These are phyloP conservation scores for Coffea humblotiana DNA, from an alignment of 305 asterid species.

Conservation along the genomic window DNA sequence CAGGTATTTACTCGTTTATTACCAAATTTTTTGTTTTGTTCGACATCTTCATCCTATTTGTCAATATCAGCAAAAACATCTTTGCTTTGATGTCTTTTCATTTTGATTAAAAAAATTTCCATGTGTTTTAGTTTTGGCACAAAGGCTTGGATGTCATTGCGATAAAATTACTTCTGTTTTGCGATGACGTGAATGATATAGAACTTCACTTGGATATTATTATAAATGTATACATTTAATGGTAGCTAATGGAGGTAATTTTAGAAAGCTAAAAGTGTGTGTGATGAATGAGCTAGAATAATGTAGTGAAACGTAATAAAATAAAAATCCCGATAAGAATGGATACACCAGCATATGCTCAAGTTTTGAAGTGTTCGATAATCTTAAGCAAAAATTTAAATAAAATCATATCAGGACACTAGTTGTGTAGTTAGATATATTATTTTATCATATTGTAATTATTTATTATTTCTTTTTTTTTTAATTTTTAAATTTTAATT, in stretches of 20 bases:
- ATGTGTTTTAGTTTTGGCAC: not conserved
- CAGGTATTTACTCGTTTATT: slow-evolving; percentile 46
- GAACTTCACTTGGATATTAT: not conserved
- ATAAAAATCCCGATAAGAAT: not conserved
- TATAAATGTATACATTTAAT: not conserved
- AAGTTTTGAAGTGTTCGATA: not conserved
- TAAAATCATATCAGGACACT: not conserved
- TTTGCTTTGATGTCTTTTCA: not conserved
- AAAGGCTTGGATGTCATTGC: not conserved
- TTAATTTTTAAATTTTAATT: too few species aligned
- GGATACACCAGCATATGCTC: not conserved
- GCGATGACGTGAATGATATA: not conserved
- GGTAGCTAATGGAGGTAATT: not conserved
- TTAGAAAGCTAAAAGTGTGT: not conserved
- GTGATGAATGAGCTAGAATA: not conserved
- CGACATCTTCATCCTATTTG: slow-evolving; percentile 2
- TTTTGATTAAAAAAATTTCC: not conserved
- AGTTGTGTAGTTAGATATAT: not conserved
- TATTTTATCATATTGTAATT: too few species aligned
- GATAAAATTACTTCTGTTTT: not conserved
- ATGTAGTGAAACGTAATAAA: not conserved
- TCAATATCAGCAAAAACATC: not conserved
- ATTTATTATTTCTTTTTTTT: too few species aligned
- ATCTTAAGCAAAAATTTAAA: not conserved
- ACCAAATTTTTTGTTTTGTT: not conserved